Percentiles rank a stretch among this genome's conserved stretches.
phyloP scores from a whole-genome alignment of 2,329 filamentous ascomycete genomes.

The Decorospora gaudefroyi region DNA sequence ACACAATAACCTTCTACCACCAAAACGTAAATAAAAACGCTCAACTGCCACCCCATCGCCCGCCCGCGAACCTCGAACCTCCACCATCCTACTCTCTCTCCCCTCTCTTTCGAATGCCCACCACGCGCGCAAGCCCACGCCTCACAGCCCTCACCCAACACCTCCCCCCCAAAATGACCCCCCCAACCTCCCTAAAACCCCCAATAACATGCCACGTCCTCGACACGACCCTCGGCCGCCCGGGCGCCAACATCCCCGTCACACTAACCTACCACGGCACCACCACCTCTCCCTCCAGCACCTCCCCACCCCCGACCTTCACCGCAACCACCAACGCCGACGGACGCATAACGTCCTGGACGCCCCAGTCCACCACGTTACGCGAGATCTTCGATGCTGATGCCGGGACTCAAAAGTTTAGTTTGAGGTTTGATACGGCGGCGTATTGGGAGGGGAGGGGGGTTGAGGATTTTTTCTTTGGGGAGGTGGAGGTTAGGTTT shows the following conservation, averaged over 20 bases:
- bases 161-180: slow-evolving; percentile 19
- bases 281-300: slow-evolving; percentile 41
- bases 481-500: slow-evolving; percentile 61
- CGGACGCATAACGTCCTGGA: slow-evolving; percentile 73
- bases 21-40: too few relatives aligned
- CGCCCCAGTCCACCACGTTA: slow-evolving; percentile 54
- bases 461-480: slow-evolving; percentile 61
- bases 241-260: slow-evolving; percentile 68
- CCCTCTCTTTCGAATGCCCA: slow-evolving; percentile 20
- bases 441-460: slow-evolving; percentile 67
- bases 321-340: slow-evolving; percentile 73
- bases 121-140: slow-evolving; percentile 21
- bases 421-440: slow-evolving; percentile 72
- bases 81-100: not conserved
- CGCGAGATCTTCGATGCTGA: slow-evolving; percentile 43
- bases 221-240: slow-evolving; percentile 75
- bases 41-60: too few relatives aligned
- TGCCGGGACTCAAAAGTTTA: slow-evolving; percentile 63
- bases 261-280: slow-evolving; percentile 58
- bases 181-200: slow-evolving; percentile 38
- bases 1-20: too few relatives aligned
- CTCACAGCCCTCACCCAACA: slow-evolving; percentile 30
- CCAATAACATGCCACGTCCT: slow-evolving; percentile 87
- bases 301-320: slow-evolving; percentile 54
- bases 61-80: too few relatives aligned